These are phyloP conservation scores for Kwoniella sp. DNA, from an alignment of 768 basidiomycete species.

Conservation along the genomic window DNA sequence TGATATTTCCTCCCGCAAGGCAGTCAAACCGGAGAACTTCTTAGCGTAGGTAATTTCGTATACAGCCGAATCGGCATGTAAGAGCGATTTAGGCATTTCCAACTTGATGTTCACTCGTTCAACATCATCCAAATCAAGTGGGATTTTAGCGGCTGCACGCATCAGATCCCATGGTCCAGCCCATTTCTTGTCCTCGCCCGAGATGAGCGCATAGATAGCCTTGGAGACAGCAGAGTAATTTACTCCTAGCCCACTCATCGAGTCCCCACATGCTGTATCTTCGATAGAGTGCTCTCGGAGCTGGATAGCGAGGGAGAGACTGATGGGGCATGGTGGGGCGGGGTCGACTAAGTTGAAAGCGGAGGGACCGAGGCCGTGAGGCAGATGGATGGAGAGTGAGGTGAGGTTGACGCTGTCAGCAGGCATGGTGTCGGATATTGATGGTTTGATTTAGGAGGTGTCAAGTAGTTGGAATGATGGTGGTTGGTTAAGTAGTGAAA, in stretches of 20 bases:
- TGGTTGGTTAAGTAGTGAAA: too few species aligned
- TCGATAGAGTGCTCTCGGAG: slow-evolving; percentile 60
- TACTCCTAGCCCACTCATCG: slow-evolving; percentile 61
- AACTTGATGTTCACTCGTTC: slow-evolving; percentile 59
- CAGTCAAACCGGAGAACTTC: too few species aligned
- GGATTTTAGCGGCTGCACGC: slow-evolving; percentile 57
- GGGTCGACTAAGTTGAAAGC: slow-evolving; percentile 46
- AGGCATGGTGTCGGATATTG: background rate
- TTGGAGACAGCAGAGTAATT: slow-evolving; percentile 68
- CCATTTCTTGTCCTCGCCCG: slow-evolving; percentile 58
- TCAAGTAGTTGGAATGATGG: too few species aligned
- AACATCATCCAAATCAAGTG: slow-evolving; percentile 56
- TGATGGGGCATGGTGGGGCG: slow-evolving; percentile 64
- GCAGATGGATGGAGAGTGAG: slow-evolving; percentile 52
- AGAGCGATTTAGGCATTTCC: slow-evolving; percentile 61
- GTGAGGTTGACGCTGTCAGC: slow-evolving; percentile 52
- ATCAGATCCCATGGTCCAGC: slow-evolving; percentile 61
- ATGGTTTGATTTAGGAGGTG: too few species aligned
- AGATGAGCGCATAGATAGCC: slow-evolving; percentile 46
- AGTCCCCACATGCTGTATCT: slow-evolving; percentile 62
- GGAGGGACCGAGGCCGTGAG: slow-evolving; percentile 52
- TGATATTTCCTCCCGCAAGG: too few species aligned
- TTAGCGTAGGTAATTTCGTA: slow-evolving; percentile 34
- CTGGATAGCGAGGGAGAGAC: slow-evolving; percentile 58
- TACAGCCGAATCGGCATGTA: slow-evolving; percentile 61